Evolutionary conservation across 306 rosid species (phyloP).

Genomic region (Castanea sativa): DNA sequence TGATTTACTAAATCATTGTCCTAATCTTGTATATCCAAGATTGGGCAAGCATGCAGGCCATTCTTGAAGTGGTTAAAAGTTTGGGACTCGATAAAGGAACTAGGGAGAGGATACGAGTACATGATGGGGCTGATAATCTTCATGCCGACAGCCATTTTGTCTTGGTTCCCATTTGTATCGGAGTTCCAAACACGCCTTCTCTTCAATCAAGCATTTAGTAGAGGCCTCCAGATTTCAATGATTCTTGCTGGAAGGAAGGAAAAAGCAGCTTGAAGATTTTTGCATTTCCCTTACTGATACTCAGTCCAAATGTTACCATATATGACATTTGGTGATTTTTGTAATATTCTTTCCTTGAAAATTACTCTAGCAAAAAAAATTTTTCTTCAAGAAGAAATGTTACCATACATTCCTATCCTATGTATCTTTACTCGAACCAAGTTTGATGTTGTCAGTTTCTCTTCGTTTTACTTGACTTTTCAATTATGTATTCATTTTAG

Average conservation of each 20-base stretch:
- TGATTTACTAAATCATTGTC: not conserved
- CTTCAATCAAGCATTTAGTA: constrained; percentile 94
- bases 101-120: constrained; percentile 83
- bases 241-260: constrained; percentile 82
- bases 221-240: constrained; percentile 95
- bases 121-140: constrained; percentile 77
- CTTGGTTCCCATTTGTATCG: constrained; percentile 90
- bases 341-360: not conserved
- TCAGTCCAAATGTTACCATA: not conserved
- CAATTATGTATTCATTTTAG: too few relatives aligned
- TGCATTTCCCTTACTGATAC: not conserved
- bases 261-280: not conserved
- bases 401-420: too few relatives aligned
- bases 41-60: constrained; percentile 77
- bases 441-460: too few relatives aligned
- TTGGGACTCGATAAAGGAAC: constrained; percentile 86
- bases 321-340: not conserved
- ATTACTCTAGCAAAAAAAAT: not conserved
- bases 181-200: constrained; percentile 93
- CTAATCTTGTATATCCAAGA: constrained; percentile 32
- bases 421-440: too few relatives aligned
- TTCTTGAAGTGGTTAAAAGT: constrained; percentile 51
- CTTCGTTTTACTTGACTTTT: too few relatives aligned
- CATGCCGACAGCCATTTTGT: constrained; percentile 77
- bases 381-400: too few relatives aligned